Evolutionary conservation across 345 rosid genomes (phyloP).

Genomic region (Carallia pectinifolia): DNA sequence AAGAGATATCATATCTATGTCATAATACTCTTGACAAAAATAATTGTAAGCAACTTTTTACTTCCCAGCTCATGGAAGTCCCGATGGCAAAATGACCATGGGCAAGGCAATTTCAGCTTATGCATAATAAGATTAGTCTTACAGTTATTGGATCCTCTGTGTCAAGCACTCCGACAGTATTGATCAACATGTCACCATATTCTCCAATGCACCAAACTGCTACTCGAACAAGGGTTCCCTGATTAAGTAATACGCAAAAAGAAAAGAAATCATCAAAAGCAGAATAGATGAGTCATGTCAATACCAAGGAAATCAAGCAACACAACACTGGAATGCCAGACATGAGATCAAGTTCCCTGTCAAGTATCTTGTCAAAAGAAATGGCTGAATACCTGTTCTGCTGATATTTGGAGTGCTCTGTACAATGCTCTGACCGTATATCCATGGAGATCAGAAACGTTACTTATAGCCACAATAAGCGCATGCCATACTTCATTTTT

Average conservation of each 20-base stretch:
- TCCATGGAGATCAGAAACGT: slow-evolving; percentile 95
- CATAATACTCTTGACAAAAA: neutral
- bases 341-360: slow-evolving; percentile 16
- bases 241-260: slow-evolving; percentile 18
- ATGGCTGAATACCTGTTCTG: slow-evolving; percentile 66
- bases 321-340: slow-evolving; percentile 18
- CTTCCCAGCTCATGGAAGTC: slow-evolving; percentile 6
- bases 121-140: slow-evolving; percentile 32
- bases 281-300: neutral
- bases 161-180: slow-evolving; percentile 82
- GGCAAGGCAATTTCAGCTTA: slow-evolving; percentile 13
- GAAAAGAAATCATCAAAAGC: slow-evolving; percentile 16
- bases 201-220: slow-evolving; percentile 99
- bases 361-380: slow-evolving; percentile 10
- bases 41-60: neutral
- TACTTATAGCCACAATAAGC: slow-evolving; percentile 89
- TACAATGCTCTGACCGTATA: slow-evolving; percentile 84
- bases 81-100: slow-evolving; percentile 5
- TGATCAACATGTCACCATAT: slow-evolving; percentile 93
- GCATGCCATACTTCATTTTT: slow-evolving; percentile 99
- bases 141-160: slow-evolving; percentile 89
- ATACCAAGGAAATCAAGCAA: too few species aligned
- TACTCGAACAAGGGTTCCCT: slow-evolving; percentile 95
- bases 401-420: slow-evolving; percentile 67
- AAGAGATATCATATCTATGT: too few species aligned